phyloP scores from a whole-genome alignment of 2,329 filamentous ascomycete species.

The Alternaria sp. region DNA sequence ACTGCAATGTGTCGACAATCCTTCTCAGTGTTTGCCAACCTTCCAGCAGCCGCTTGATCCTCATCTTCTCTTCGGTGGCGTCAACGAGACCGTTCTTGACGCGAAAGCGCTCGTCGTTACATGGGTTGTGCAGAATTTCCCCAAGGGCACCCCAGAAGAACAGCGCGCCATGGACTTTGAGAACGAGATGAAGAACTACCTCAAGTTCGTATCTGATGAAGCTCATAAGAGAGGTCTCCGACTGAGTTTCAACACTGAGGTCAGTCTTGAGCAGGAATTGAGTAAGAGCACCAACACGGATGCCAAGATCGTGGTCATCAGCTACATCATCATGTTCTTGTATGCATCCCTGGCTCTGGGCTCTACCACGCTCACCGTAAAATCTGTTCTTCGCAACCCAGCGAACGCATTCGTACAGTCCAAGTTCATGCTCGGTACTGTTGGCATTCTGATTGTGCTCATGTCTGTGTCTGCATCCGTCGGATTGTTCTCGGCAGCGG shows the following conservation, averaged over 20 bases:
- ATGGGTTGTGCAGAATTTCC: conserved; percentile 91
- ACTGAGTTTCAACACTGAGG: conserved; percentile 93
- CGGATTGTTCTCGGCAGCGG: conserved; percentile 88
- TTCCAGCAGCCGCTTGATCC: conserved; percentile 90
- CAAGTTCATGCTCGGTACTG: conserved; percentile 94
- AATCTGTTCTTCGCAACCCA: conserved; percentile 80
- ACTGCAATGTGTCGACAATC: conserved; percentile 75
- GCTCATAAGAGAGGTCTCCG: conserved; percentile 79
- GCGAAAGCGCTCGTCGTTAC: conserved; percentile 84
- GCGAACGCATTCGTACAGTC: conserved; percentile 88
- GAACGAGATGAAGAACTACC: conserved; percentile 72
- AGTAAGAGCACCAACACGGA: conserved; percentile 99
- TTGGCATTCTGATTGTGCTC: conserved; percentile 91
- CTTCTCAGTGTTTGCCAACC: conserved; percentile 80
- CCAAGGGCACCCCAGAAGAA: conserved; percentile 74
- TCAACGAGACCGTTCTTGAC: conserved; percentile 69
- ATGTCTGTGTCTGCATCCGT: conserved; percentile 98
- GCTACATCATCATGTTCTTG: conserved; percentile 98
- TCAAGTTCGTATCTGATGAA: conserved; percentile 81
- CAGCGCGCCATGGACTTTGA: conserved; percentile 89
- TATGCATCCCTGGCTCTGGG: conserved; percentile 94
- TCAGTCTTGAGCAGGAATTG: conserved; percentile 91
- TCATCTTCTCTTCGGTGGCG: conserved; percentile 85
- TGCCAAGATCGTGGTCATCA: conserved; percentile 93
- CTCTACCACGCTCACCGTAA: conserved; percentile 80